Conservation (phyloP, 2,329 filamentous ascomycete genomes). For the Microsporum canis region DNA sequence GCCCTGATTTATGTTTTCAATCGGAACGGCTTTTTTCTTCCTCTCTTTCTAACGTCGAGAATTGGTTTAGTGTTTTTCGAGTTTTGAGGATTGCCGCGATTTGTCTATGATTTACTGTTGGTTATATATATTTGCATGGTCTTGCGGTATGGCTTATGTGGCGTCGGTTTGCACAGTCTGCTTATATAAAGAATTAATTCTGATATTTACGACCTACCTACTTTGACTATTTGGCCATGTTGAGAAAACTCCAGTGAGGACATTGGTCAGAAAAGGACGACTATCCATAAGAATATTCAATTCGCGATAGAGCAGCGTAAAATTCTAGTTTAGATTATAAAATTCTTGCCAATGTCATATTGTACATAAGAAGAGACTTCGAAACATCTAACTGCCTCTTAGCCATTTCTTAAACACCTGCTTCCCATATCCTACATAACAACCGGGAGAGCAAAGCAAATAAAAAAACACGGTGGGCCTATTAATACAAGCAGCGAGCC, state of each 20-base stretch:
- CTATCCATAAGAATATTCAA: neutral
- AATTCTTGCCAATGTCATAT: neutral
- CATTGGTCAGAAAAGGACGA: no score
- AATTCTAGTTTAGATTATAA: slow-evolving; percentile 2
- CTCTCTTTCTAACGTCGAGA: neutral
- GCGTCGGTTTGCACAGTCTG: neutral
- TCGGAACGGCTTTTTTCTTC: neutral
- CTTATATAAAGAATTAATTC: neutral
- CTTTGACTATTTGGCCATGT: neutral
- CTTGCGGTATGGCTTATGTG: neutral
- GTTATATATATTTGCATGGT: slow-evolving; percentile 1
- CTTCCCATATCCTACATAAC: slow-evolving; percentile 3
- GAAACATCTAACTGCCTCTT: slow-evolving; percentile 1
- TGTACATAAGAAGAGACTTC: slow-evolving; percentile 5
- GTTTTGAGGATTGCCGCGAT: neutral
- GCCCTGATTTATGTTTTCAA: neutral
- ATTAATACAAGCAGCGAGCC: slow-evolving; percentile 4
- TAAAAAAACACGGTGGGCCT: neutral
- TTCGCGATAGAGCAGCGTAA: neutral
- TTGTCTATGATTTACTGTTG: neutral
- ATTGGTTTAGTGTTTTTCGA: neutral
- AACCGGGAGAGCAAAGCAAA: neutral
- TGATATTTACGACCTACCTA: neutral
- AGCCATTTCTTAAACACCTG: neutral
- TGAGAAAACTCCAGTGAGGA: neutral